Base-by-base conservation (phyloP, 2,329 filamentous ascomycete genomes). In the Didymella lethalis region DNA sequence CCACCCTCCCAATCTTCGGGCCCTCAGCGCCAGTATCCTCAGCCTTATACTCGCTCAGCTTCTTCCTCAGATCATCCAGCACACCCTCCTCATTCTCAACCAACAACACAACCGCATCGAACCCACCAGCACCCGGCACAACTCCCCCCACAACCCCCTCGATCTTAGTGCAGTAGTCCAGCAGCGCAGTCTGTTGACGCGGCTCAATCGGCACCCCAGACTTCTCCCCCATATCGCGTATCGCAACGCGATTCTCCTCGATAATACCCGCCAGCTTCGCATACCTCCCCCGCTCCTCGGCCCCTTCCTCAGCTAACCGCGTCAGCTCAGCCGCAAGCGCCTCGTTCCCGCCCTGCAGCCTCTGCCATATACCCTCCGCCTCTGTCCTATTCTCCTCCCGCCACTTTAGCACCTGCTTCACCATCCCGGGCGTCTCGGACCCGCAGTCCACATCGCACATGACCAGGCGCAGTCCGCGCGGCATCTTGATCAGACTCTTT, bases 371-470 rank as follows among this genome's bases (percentile, higher is more conserved):
- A 61, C 77, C 70, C 62, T 86, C 85, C 1, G 93, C 88, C n/a
- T 83, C 85, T 2, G 83, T 83, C 0, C 83, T 79, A 20, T 92
- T 86, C 47, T 84, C 78, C 48, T 86, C 85, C 50, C 90, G 84
- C 95, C 95, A 99, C 31, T 85, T 85, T 3, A 98, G 83, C 14
- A 99, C 91, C 73, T 91, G 86, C 80, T 94, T 96, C 36, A 97
- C 95, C 95, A 99, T 98, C 14, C 92, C 86, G 0, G 96, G 93
- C 7, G 94, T 98, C 80, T 96, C 87, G 48, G 90, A 94, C 31
- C 95, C 95, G 73, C 93, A 97, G 75, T 96, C 92, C 7, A 99
- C 95, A 73, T 99, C 95, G 73, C 93, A 97, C 89, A 99, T 95
- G 60, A 96, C 86, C 65, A 98, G 82, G 25, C 90, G 85, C 66